A percentile compares a stretch with the other conserved stretches of the same genome.
These are phyloP conservation scores for Candida corydali DNA, from an alignment of 805 yeast genomes.

Conservation along the genomic window DNA sequence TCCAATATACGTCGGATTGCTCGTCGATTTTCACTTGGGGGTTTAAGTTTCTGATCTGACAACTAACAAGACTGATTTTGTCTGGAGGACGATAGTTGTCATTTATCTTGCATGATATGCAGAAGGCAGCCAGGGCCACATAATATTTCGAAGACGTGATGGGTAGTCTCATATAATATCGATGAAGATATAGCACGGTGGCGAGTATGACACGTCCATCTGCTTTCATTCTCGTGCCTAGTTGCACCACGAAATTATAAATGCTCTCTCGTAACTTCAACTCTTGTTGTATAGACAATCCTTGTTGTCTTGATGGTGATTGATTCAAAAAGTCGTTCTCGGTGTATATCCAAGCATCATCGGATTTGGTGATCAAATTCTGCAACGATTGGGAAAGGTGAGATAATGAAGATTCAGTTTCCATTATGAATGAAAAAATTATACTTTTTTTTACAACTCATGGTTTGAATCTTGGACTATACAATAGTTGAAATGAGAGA, in stretches of 20 bases:
- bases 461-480: neutral
- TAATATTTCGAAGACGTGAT: slow-evolving; percentile 41
- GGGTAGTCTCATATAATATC: slow-evolving; percentile 40
- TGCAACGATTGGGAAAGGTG: neutral
- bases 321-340: slow-evolving; percentile 28
- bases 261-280: slow-evolving; percentile 33
- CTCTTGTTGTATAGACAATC: slow-evolving; percentile 29
- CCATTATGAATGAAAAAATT: no score
- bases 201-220: slow-evolving; percentile 41
- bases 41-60: slow-evolving; percentile 20
- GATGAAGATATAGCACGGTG: slow-evolving; percentile 35
- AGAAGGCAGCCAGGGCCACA: slow-evolving; percentile 41
- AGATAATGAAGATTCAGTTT: neutral
- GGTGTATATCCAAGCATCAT: slow-evolving; percentile 35
- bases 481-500: no score
- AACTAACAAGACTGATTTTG: slow-evolving; percentile 36
- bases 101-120: slow-evolving; percentile 39
- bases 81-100: slow-evolving; percentile 43
- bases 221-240: slow-evolving; percentile 34
- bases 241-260: slow-evolving; percentile 32
- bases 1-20: slow-evolving; percentile 39
- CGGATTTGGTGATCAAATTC: neutral
- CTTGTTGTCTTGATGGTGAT: slow-evolving; percentile 29
- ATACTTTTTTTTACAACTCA: no score
- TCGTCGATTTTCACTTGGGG: slow-evolving; percentile 25